These are phyloP conservation scores for Cyclotella baltica DNA, from an alignment of 108 stramenopile species.

Conservation along the genomic window DNA sequence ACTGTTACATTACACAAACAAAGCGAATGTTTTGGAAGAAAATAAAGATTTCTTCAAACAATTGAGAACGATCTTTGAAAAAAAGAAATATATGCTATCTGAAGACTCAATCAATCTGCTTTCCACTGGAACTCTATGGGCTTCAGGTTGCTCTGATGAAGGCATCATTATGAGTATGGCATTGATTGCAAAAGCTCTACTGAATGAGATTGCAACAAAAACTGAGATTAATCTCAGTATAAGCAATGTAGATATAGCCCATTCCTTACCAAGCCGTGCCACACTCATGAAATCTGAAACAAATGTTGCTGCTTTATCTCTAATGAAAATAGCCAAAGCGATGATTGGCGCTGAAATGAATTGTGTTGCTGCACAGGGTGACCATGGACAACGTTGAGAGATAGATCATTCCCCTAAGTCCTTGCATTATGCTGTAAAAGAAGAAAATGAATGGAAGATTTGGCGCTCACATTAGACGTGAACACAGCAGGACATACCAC, in stretches of 20 bases:
- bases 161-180: background rate
- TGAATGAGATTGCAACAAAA: background rate
- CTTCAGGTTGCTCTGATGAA: conserved; percentile 1
- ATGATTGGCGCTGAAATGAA: background rate
- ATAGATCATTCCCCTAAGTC: background rate
- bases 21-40: background rate
- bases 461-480: background rate
- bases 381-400: background rate
- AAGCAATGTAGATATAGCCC: background rate
- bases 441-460: background rate
- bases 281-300: background rate
- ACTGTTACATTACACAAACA: background rate
- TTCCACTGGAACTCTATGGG: background rate
- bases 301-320: background rate
- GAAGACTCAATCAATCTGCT: background rate
- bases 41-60: background rate
- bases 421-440: background rate
- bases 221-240: background rate
- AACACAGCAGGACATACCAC: background rate
- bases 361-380: background rate
- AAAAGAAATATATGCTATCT: conserved; percentile 1
- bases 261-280: background rate
- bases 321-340: background rate
- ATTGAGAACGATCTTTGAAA: conserved; percentile 9
- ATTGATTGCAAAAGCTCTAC: background rate